Conservation (phyloP, 225 moss, liverwort and hornwort genomes). For the Lunularia cruciata region DNA sequence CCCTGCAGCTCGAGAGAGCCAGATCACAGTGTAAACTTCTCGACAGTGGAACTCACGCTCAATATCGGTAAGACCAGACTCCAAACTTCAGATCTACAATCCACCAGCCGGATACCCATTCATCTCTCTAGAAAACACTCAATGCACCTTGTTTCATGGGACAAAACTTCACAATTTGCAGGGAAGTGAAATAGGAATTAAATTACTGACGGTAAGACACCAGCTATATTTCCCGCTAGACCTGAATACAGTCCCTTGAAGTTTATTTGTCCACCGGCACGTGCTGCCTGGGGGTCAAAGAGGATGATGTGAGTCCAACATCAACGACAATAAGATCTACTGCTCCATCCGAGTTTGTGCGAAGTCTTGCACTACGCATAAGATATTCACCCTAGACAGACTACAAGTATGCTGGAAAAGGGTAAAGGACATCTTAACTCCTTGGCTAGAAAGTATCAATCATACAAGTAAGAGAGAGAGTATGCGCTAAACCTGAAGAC, state of each 20-base stretch:
- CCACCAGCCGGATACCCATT: too few species aligned
- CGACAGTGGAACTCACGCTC: too few species aligned
- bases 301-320: neutral
- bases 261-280: slow-evolving; percentile 79
- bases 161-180: too few species aligned
- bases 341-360: neutral
- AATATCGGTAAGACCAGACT: too few species aligned
- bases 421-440: neutral
- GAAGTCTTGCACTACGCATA: too few species aligned
- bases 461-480: neutral
- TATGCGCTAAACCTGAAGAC: slow-evolving; percentile 67
- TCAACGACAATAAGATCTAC: neutral
- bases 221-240: slow-evolving; percentile 85
- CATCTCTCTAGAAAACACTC: too few species aligned
- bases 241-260: slow-evolving; percentile 97
- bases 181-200: too few species aligned
- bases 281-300: slow-evolving; percentile 56
- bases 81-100: too few species aligned
- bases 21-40: too few species aligned
- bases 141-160: too few species aligned
- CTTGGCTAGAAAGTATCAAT: neutral
- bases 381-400: neutral
- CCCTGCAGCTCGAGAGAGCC: slow-evolving; percentile 49
- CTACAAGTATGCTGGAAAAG: too few species aligned
- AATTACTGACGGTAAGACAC: slow-evolving; percentile 52